Evolutionary conservation across 2,329 filamentous ascomycete species (phyloP), one percentile per base, ranked within the genome.

Genomic region (Hypoxylon sp.): DNA sequence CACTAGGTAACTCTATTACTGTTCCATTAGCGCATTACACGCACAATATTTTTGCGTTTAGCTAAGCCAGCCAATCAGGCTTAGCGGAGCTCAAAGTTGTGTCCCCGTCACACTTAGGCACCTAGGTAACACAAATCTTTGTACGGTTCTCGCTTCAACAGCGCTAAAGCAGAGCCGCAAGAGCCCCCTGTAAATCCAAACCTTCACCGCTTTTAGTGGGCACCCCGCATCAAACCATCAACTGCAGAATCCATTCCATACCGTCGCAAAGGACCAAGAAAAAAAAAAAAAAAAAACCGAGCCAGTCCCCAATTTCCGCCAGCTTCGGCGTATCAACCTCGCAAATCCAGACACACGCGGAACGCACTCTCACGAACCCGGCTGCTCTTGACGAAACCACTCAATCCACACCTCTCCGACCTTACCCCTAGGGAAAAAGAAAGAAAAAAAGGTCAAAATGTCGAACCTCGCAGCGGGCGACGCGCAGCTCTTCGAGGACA

Each of bases 401-500:
- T 33, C 4, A 27, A 7, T 17, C 10, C n/a, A 11, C 3, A 40
- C 20, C 14, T 27, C 33, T 10, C 51, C 17, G n/a, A 40, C 33
- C 20, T 14, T 2, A 27, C 25, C 25, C 25, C 25, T 27, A 5
- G 25, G 5, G 5, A 27, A 27, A 5, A 27, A 27, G 5, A 27
- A 37, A 40, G n/a, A 31, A 40, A 31, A 35, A 30, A 51, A 10
- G 50, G 14, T 17, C 54, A 78, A 62, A 22, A 86, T 86, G 82
- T 78, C 83, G 70, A 81, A 83, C 75, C 85, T 83, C 73, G 55
- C 62, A 31, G 90, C 93, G 82, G 91, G 92, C 74, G 95, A 98
- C 84, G 91, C 95, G 65, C 91, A 96, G 77, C 92, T 98, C 81
- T 97, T 97, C 83, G 94, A 98, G 83, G 94, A 97, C 79, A 91